phyloP scores from a whole-genome alignment of 306 rosid genomes.

The Begonia loranthoides region DNA sequence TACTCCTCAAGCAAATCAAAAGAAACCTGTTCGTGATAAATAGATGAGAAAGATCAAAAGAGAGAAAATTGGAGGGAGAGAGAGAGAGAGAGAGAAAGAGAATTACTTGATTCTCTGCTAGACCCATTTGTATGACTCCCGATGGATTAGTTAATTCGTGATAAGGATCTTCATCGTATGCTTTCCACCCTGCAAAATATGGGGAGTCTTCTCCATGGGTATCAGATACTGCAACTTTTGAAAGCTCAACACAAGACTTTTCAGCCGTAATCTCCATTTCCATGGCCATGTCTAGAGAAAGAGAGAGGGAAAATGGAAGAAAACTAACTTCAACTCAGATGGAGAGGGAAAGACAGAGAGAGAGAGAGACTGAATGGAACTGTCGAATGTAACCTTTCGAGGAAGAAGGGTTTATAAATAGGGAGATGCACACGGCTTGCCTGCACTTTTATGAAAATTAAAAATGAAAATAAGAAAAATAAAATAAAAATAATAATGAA shows the following conservation, averaged over 20 bases:
- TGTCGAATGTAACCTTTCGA: constrained; percentile 35
- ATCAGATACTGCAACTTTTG: constrained; percentile 55
- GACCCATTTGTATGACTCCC: constrained; percentile 87
- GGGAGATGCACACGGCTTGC: not conserved
- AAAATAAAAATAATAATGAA: constrained; percentile 1
- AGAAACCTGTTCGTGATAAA: constrained; percentile 43
- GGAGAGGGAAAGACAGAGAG: constrained; percentile 5
- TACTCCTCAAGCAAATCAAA: constrained; percentile 73
- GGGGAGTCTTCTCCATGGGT: constrained; percentile 96
- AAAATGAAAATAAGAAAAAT: not conserved
- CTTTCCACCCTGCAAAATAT: constrained; percentile 96
- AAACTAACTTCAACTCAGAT: constrained; percentile 2
- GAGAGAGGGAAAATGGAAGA: constrained; percentile 3
- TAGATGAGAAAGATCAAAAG: not conserved
- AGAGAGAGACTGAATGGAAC: not conserved
- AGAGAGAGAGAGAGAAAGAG: no score
- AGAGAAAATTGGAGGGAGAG: no score
- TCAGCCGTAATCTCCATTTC: constrained; percentile 33
- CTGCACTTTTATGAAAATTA: not conserved
- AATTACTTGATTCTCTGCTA: constrained; percentile 93
- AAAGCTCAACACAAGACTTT: constrained; percentile 31
- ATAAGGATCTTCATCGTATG: constrained; percentile 74
- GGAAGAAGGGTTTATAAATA: constrained; percentile 21
- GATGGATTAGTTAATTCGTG: constrained; percentile 45
- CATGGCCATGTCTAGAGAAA: constrained; percentile 30